A percentile compares a stretch with the other conserved stretches of the same genome.
Conservation (phyloP, 129 eudicot species). For the Deinandra increscens region DNA sequence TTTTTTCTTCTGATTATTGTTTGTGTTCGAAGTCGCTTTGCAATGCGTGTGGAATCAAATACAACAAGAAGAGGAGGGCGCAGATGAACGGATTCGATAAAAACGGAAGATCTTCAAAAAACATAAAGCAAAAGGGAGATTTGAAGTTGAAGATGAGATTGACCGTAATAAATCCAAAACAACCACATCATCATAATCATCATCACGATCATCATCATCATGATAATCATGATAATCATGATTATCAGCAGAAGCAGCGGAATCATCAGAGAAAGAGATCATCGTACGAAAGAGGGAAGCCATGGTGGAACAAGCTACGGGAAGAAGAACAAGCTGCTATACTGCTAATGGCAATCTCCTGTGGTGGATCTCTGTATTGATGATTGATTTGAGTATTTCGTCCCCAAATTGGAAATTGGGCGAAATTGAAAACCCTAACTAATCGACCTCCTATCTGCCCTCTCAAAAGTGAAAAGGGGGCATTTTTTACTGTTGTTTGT, state of each 20-base stretch:
- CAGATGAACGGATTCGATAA: slow-evolving; percentile 45
- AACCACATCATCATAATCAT: neutral
- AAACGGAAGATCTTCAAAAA: slow-evolving; percentile 9
- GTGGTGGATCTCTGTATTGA: slow-evolving; percentile 56
- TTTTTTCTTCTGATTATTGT: neutral
- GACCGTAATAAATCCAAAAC: slow-evolving; percentile 29
- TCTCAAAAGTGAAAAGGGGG: neutral
- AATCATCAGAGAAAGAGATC: slow-evolving; percentile 26
- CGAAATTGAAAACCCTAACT: slow-evolving; percentile 36
- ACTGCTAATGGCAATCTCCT: slow-evolving; percentile 72
- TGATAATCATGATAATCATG: neutral
- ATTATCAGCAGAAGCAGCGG: neutral
- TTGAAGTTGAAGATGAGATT: slow-evolving; percentile 44
- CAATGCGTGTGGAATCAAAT: slow-evolving; percentile 80
- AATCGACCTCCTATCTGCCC: neutral
- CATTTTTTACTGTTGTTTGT: neutral
- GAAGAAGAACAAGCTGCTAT: slow-evolving; percentile 79
- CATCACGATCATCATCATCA: neutral
- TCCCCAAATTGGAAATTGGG: slow-evolving; percentile 14
- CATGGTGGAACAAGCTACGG: slow-evolving; percentile 47
- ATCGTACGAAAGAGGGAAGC: slow-evolving; percentile 37
- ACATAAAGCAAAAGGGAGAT: slow-evolving; percentile 23
- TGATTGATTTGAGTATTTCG: slow-evolving; percentile 1
- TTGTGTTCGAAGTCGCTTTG: slow-evolving; percentile 50
- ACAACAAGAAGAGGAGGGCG: slow-evolving; percentile 64